Conservation (phyloP, 352 stramenopile genomes). For the Globisporangium barbulae region DNA sequence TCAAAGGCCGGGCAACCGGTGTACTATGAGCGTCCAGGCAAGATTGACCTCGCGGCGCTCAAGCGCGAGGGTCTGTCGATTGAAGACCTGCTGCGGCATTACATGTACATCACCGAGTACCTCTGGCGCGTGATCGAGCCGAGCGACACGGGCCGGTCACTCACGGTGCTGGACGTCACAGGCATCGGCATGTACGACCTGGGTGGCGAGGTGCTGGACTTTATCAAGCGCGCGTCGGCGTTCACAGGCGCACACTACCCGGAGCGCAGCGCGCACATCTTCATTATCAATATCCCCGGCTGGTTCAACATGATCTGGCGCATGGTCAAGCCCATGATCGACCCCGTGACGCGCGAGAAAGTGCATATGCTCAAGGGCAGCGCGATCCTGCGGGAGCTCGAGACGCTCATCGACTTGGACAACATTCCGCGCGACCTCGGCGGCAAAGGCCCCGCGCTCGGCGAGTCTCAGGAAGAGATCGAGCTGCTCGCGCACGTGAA, state of each 20-base stretch:
- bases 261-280: constrained; percentile 91
- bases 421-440: constrained; percentile 77
- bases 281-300: constrained; percentile 94
- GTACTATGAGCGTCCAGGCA: constrained; percentile 85
- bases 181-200: constrained; percentile 89
- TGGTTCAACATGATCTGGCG: constrained; percentile 95
- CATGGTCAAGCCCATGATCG: constrained; percentile 91
- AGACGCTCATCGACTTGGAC: constrained; percentile 64
- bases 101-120: constrained; percentile 93
- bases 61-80: constrained; percentile 87
- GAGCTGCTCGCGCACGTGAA: constrained; percentile 59
- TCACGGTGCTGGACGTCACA: constrained; percentile 83
- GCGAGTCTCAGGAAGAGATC: constrained; percentile 71
- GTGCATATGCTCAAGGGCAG: constrained; percentile 85
- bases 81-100: constrained; percentile 85
- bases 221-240: constrained; percentile 80
- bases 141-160: constrained; percentile 60
- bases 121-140: constrained; percentile 84
- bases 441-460: constrained; percentile 50
- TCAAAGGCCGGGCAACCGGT: constrained; percentile 72
- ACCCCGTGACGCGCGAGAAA: constrained; percentile 94
- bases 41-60: constrained; percentile 83
- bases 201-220: constrained; percentile 84
- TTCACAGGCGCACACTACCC: constrained; percentile 93
- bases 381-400: constrained; percentile 67